A percentile compares a stretch with the other conserved stretches of the same genome.
Evolutionary conservation across 495 filamentous ascomycete species (phyloP).

Genomic region (Penicillium riverlandense): DNA sequence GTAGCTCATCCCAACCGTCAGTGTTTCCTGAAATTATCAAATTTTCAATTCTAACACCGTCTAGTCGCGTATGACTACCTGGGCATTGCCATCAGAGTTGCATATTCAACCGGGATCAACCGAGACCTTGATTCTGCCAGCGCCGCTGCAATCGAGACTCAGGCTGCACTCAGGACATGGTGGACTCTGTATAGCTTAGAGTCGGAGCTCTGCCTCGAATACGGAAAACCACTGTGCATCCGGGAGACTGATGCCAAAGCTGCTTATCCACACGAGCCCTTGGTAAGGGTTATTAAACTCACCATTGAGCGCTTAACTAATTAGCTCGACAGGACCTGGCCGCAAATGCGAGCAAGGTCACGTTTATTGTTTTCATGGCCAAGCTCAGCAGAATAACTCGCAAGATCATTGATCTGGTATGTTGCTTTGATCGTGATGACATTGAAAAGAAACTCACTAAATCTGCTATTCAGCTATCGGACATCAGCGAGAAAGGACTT

Average conservation of each 20-base stretch:
- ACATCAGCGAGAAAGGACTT: constrained; percentile 2
- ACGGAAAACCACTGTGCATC: constrained; percentile 5
- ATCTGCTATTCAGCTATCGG: neutral
- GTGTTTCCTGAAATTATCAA: neutral
- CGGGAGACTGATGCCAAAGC: constrained; percentile 8
- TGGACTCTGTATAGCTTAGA: constrained; percentile 8
- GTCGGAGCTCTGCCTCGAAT: constrained; percentile 7
- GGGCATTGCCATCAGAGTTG: constrained; percentile 10
- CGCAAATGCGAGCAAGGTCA: neutral
- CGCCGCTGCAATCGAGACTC: neutral
- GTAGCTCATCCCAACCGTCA: constrained; percentile 1
- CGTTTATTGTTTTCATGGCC: constrained; percentile 2
- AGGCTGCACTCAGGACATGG: constrained; percentile 4
- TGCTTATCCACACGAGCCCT: neutral
- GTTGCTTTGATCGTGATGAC: neutral
- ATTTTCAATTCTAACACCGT: neutral
- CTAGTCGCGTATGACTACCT: constrained; percentile 9
- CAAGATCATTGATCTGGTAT: constrained; percentile 7
- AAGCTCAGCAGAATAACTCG: constrained; percentile 4
- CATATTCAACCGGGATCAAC: constrained; percentile 9
- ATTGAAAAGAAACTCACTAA: neutral
- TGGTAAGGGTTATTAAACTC: neutral
- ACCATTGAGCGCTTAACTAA: neutral
- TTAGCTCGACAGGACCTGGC: neutral
- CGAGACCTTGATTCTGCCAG: neutral